Base-by-base conservation (phyloP, 176 grass and related monocot species). In the Oryza meridionalis region DNA sequence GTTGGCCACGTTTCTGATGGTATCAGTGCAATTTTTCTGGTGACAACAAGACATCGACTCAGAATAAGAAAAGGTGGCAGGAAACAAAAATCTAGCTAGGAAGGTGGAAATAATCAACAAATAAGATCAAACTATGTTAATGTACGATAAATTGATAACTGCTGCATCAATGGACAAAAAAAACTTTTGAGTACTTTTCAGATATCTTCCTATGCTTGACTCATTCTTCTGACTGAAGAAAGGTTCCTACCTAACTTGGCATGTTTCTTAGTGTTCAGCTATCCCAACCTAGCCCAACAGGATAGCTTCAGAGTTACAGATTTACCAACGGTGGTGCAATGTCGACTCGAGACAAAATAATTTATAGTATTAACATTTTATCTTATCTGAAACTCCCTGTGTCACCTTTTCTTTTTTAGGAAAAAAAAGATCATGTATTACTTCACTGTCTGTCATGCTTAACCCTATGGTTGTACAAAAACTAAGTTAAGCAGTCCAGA, bases 1-100 rank as follows among this genome's bases (percentile, higher is more conserved):
- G 3, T 99, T 99, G 16, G 97, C 93, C 75, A 89, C 83, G 43
- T 90, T 96, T 84, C 81, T 90, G 78, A 99, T 96, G 67, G 93
- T 96, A 87, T 96, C 91, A 0, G 90, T 47, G 49, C 88, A 91
- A 87, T 88, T 90, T 85, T 86, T 94, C 96, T 99, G 93, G 35
- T 51, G 77, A 72, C 16, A 73, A 82, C 19, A 79, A 65, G 62
- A 88, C 66, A 66, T 51, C 38, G 73, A 73, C 69, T 64, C 17
- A 1, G 46, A 65, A 85, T 83, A 85, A 50, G 77, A 59, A 64
- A 67, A 58, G 24, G 7, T 69, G 45, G 47, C 4, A 84, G 3
- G 70, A 66, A 65, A 58, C 19, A 58, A 58, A 59, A 79, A 27
- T 70, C 24, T 75, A 84, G 21, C 64, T 19, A 43, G 7, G 14